These are phyloP conservation scores for Aureobasidium subglaciale DNA, from an alignment of 2,329 filamentous ascomycete genomes.

Conservation along the genomic window DNA sequence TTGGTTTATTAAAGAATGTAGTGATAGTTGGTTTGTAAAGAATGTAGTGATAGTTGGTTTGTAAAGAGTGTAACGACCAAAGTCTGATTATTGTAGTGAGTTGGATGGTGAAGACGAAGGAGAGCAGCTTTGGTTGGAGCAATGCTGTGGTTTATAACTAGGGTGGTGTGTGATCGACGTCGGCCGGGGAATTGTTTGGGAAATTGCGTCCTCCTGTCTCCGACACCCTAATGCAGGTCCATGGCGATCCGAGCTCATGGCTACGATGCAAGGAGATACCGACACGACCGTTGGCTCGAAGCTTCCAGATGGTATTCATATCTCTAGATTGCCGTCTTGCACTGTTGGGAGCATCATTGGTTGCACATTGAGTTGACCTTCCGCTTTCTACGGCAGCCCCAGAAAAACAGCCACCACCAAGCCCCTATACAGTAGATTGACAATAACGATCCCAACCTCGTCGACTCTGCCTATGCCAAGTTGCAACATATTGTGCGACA, in stretches of 20 bases:
- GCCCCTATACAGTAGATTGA: neutral
- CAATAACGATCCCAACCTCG: neutral
- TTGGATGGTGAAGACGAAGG: constrained; percentile 9
- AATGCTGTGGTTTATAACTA: constrained; percentile 3
- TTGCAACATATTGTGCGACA: neutral
- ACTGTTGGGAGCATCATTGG: neutral
- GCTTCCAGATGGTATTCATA: constrained; percentile 9
- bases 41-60: constrained; percentile 19
- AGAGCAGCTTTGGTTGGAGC: neutral
- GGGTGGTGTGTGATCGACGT: neutral
- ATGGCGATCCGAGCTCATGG: neutral
- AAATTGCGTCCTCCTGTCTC: constrained; percentile 8
- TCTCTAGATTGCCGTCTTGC: constrained; percentile 2
- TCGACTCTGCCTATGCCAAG: neutral
- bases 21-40: constrained; percentile 15
- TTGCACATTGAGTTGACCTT: neutral
- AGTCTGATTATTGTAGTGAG: constrained; percentile 20
- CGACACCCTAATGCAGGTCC: constrained; percentile 9
- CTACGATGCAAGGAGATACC: constrained; percentile 11
- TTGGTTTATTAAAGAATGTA: constrained; percentile 18
- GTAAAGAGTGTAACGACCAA: constrained; percentile 27
- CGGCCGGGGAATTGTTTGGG: constrained; percentile 8
- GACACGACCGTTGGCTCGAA: constrained; percentile 5
- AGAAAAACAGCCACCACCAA: neutral
- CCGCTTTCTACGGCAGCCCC: neutral